Evolutionary conservation across 2,329 filamentous ascomycete species (phyloP).

Genomic region (Graphium sp.): DNA sequence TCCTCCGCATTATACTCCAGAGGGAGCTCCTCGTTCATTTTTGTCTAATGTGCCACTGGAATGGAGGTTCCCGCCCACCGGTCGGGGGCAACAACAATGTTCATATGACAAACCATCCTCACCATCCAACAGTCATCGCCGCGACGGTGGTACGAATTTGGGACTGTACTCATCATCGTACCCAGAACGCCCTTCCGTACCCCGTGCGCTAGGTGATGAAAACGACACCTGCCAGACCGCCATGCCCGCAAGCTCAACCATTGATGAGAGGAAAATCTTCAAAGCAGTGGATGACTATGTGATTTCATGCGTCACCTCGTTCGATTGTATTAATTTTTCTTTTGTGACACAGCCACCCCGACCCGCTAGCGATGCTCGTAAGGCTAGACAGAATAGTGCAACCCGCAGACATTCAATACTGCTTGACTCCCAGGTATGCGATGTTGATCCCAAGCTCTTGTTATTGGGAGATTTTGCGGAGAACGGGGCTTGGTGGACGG

Average conservation of each 20-base stretch:
- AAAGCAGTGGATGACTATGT: conserved; percentile 66
- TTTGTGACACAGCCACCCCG: conserved; percentile 33
- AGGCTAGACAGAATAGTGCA: conserved; percentile 11
- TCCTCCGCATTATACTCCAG: no score
- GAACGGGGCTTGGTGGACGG: conserved; percentile 72
- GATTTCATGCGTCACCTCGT: conserved; percentile 47
- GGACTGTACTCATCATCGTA: conserved; percentile 28
- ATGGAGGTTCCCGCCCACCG: no score
- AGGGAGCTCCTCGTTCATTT: no score
- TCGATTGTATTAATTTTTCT: conserved; percentile 58
- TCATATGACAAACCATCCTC: no score
- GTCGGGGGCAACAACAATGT: no score
- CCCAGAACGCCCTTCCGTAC: conserved; percentile 17
- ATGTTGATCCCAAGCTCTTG: conserved; percentile 59
- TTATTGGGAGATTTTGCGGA: conserved; percentile 62
- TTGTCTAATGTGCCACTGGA: no score
- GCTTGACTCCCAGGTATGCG: conserved; percentile 29
- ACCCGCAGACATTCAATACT: conserved; percentile 12
- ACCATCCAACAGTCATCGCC: not conserved
- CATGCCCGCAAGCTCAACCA: not conserved
- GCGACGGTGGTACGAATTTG: not conserved
- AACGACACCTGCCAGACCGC: no score
- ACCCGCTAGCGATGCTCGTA: conserved; percentile 5
- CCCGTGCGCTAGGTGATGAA: no score
- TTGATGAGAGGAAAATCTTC: conserved; percentile 50